Percentiles rank a stretch among this genome's conserved stretches.
These are phyloP conservation scores for Tetrapisispora nanseiensis DNA, from an alignment of 805 yeast species.

Conservation along the genomic window DNA sequence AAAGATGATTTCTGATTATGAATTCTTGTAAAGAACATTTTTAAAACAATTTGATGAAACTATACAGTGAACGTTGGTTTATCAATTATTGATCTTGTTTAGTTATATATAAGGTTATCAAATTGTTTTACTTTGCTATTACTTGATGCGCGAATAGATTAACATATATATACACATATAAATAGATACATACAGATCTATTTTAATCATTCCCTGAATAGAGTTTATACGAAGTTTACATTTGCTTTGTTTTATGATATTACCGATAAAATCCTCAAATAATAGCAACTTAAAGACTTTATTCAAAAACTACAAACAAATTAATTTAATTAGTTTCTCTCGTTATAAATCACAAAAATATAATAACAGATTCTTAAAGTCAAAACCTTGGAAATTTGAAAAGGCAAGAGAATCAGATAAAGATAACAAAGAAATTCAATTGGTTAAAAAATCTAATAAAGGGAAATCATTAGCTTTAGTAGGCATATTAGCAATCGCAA, in stretches of 20 bases:
- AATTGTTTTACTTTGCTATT: too few relatives aligned
- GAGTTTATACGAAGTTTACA: too few relatives aligned
- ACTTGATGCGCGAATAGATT: too few relatives aligned
- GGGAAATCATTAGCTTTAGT: conserved; percentile 32
- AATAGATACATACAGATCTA: too few relatives aligned
- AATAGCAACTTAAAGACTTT: neutral
- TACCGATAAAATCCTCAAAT: neutral
- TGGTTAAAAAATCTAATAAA: neutral
- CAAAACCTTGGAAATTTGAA: neutral
- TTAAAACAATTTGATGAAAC: too few relatives aligned
- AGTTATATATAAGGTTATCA: too few relatives aligned
- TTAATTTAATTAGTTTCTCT: neutral
- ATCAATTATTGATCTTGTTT: too few relatives aligned
- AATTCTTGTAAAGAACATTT: too few relatives aligned
- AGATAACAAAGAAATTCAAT: neutral
- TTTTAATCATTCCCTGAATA: too few relatives aligned
- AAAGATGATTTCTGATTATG: too few relatives aligned
- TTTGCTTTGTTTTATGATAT: neutral
- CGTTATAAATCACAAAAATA: neutral
- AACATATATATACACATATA: too few relatives aligned
- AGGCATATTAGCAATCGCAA: conserved; percentile 39
- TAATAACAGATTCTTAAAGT: neutral
- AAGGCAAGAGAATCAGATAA: neutral
- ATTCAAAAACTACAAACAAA: neutral
- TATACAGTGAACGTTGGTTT: too few relatives aligned